phyloP scores from a whole-genome alignment of 2,329 filamentous ascomycete species.

The Tetracladium maxilliforme region DNA sequence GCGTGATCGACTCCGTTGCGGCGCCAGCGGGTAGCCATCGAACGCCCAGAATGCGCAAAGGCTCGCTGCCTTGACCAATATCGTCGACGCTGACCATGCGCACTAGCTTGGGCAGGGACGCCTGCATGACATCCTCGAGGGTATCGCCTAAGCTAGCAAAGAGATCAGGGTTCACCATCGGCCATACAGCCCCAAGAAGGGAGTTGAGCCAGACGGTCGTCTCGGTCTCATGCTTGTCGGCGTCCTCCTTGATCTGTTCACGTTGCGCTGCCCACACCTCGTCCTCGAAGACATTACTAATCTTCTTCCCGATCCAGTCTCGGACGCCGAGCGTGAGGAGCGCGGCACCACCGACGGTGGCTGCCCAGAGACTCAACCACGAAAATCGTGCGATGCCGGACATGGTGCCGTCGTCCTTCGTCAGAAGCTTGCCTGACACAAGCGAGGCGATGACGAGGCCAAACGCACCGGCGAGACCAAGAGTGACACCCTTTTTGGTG shows the following conservation, averaged over 20 bases:
- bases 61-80: conserved; percentile 60
- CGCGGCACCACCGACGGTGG: too few relatives aligned
- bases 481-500: conserved; percentile 20
- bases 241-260: conserved; percentile 30
- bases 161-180: conserved; percentile 60
- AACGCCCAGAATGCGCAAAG: conserved; percentile 54
- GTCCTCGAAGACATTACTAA: conserved; percentile 49
- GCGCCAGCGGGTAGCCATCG: conserved; percentile 60
- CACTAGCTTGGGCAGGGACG: conserved; percentile 51
- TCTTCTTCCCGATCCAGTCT: conserved; percentile 45
- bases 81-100: conserved; percentile 67
- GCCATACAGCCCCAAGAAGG: conserved; percentile 53
- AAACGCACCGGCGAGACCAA: conserved; percentile 9
- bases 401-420: too few relatives aligned
- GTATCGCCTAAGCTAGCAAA: conserved; percentile 55
- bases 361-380: too few relatives aligned
- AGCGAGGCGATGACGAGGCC: conserved; percentile 6
- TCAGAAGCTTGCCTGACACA: too few relatives aligned
- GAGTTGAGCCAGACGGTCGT: conserved; percentile 61
- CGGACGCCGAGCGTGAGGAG: conserved; percentile 30
- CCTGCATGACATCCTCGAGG: conserved; percentile 70
- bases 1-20: conserved; percentile 43
- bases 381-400: too few relatives aligned
- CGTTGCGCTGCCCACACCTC: conserved; percentile 55
- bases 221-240: conserved; percentile 32